Evolutionary conservation across 257 asterid species (phyloP), one percentile per base, ranked within the genome.

Genomic region (Penstemon eatonii): DNA sequence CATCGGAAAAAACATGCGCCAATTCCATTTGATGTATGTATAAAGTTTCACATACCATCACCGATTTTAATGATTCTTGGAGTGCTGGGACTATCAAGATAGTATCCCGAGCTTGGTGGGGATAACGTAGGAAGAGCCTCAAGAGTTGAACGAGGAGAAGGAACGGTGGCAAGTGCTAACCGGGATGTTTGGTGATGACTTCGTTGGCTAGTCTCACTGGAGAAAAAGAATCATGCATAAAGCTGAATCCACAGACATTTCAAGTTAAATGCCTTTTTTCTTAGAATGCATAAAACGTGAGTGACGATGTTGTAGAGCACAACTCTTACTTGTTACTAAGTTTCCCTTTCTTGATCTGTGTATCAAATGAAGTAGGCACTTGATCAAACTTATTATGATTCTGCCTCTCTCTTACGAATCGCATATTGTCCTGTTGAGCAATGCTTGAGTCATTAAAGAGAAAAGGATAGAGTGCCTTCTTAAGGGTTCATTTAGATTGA

Each of bases 311-410:
- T 39, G 37, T 25, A 65, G 7, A 38, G 15, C 4, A 50, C 4
- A 50, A 65, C 40, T 56, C 95, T 78, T 81, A 88, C 89, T 64
- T 78, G 84, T 73, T 66, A 61, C 66, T 66, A 11, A 53, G 46
- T 65, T 69, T 81, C 67, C 72, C 67, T 52, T 59, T 77, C 39
- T 73, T 65, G 40, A 63, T 63, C 54, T 73, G 62, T 50, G 65
- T 56, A 69, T 70, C 90, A 39, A 69, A 38, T 13, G 81, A 79
- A 41, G 42, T 47, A 40, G 74, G 75, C 71, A 68, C 15, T 56
- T 78, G 80, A 51, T 75, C 84, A 12, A 60, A 33, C 74, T 74
- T 78, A 25, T 25, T 25, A 33, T 66, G 71, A 63, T 61, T 71
- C 10, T 71, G 61, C 53, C 54, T 74, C 59, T 81, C 83, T 75